Conservation (phyloP, 2,329 filamentous ascomycete species). For the Teratosphaeria pseudoeucalypti region DNA sequence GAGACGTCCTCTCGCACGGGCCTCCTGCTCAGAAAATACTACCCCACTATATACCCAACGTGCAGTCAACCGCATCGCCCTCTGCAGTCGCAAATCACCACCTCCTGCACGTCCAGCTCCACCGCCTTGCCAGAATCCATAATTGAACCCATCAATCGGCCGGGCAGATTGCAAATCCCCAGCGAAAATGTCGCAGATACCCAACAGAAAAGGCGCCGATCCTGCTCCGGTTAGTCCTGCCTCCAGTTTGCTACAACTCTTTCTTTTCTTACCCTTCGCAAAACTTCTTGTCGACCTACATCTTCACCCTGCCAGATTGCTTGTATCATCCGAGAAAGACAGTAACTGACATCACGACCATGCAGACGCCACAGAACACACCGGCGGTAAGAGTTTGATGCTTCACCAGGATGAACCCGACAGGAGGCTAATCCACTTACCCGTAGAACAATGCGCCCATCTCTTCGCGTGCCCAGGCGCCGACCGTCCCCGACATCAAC, state of each 20-base stretch:
- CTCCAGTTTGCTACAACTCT: not conserved
- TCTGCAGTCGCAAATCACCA: not conserved
- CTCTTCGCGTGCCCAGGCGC: conserved; percentile 93
- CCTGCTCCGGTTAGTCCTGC: conserved; percentile 5
- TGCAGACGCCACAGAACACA: conserved; percentile 91
- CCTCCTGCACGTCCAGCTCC: not conserved
- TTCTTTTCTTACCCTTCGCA: not conserved
- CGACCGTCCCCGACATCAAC: conserved; percentile 86
- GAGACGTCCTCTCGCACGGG: not conserved
- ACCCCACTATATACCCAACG: not conserved
- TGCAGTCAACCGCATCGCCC: not conserved
- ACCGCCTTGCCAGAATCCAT: not conserved
- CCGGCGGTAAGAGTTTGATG: not conserved
- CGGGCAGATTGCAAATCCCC: not conserved
- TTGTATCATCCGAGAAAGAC: not conserved
- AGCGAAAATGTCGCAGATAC: conserved; percentile 6
- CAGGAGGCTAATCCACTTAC: not conserved
- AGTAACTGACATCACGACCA: conserved; percentile 21
- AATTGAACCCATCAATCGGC: not conserved
- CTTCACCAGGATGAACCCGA: not conserved
- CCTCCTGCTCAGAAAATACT: not conserved
- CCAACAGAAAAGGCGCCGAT: conserved; percentile 5
- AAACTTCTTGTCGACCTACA: not conserved
- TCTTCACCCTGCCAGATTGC: not conserved
- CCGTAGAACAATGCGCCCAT: conserved; percentile 74